Conservation (phyloP, 1,284 basidiomycete species). For the Sanghuangporus weigelae region DNA sequence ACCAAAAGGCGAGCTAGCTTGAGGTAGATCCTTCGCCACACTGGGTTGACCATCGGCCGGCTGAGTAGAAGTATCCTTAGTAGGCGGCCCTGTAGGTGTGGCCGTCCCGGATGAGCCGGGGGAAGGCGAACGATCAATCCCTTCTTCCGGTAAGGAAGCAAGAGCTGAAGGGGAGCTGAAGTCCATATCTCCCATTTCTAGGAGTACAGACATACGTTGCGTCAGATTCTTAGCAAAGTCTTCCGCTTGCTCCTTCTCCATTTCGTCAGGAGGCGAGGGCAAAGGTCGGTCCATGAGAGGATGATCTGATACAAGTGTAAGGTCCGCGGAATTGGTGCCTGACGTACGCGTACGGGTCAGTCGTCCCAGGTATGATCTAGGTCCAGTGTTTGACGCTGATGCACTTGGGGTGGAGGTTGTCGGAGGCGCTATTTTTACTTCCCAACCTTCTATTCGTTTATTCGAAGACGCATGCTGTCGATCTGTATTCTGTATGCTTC, state of each 20-base stretch:
- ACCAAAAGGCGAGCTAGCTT: conserved; percentile 21
- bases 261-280: neutral
- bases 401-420: neutral
- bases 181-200: neutral
- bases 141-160: neutral
- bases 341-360: neutral
- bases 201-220: neutral
- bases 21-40: neutral
- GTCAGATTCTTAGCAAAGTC: neutral
- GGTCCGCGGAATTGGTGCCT: neutral
- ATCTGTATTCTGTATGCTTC: neutral
- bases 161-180: neutral
- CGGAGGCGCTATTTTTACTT: neutral
- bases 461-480: neutral
- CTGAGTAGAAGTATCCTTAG: neutral
- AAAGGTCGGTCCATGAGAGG: neutral
- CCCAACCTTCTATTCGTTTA: neutral
- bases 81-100: conserved; percentile 16
- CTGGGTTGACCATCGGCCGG: neutral
- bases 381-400: neutral
- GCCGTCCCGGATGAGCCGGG: conserved; percentile 1
- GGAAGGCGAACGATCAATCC: neutral
- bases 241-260: neutral
- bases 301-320: neutral
- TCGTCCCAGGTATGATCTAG: neutral